phyloP scores from a whole-genome alignment of 805 yeast species.

The Blastobotrys terrestris region DNA sequence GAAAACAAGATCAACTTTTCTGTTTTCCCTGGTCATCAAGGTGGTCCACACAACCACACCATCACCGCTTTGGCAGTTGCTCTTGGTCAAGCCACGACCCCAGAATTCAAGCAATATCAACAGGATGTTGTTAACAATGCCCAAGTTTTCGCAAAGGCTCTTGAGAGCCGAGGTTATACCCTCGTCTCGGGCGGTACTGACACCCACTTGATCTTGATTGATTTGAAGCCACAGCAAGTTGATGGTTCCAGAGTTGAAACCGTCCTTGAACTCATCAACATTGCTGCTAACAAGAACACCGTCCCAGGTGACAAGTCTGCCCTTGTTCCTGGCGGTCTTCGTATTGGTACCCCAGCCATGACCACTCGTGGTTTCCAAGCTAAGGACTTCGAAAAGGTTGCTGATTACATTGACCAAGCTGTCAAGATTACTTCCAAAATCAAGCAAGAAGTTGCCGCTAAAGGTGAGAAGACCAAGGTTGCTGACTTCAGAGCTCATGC shows the following conservation, averaged over 20 bases:
- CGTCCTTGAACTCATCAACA: constrained; percentile 80
- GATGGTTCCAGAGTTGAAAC: constrained; percentile 97
- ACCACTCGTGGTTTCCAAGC: constrained; percentile 87
- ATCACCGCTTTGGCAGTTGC: constrained; percentile 95
- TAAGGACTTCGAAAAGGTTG: constrained; percentile 74
- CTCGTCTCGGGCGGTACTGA: constrained; percentile 93
- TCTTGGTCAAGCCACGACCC: constrained; percentile 81
- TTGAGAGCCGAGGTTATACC: constrained; percentile 58
- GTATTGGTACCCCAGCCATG: constrained; percentile 99
- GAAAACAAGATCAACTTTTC: constrained; percentile 92
- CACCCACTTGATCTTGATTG: constrained; percentile 83
- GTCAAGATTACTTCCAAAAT: constrained; percentile 62
- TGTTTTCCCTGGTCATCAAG: constrained; percentile 99
- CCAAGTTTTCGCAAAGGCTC: constrained; percentile 62
- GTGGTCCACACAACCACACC: constrained; percentile 99
- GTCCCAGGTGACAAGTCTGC: constrained; percentile 97
- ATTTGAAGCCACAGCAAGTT: constrained; percentile 68
- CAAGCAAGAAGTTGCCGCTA: constrained; percentile 59
- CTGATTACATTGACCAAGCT: constrained; percentile 72
- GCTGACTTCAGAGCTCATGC: constrained; percentile 69
- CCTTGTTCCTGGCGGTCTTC: constrained; percentile 88
- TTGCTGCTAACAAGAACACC: constrained; percentile 94
- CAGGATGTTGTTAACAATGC: constrained; percentile 78
- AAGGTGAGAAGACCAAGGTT: constrained; percentile 48
- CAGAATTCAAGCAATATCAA: constrained; percentile 86